Evolutionary conservation across 306 rosid genomes (phyloP), one percentile per base, ranked within the genome.

Genomic region (Rosa persica): DNA sequence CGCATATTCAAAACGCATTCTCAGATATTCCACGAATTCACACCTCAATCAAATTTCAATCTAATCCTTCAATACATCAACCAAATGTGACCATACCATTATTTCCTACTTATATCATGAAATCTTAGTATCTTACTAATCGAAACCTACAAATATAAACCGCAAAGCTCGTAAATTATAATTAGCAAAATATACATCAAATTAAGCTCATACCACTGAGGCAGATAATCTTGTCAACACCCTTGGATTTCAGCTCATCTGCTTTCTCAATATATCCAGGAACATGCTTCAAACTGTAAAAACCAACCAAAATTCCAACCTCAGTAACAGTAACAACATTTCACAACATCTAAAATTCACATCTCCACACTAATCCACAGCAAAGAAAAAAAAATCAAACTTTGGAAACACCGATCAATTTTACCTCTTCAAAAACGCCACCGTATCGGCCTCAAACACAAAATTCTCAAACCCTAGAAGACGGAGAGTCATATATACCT

Each of bases 251-350:
- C 36, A 93, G 79, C 80, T 88, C 93, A 44, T 85, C 96, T 10
- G 89, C 85, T 80, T 80, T 93, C 84, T 93, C 96, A 79, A 93
- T 70, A 81, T 87, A 93, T 38, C 98, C 92, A 5, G 97, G 97
- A 2, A 92, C 93, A 81, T 93, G 98, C 90, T 93, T 92, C 89
- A 84, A 40, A 84, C 98, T 90, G 89, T 67, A 34, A 27, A 36
- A 46, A 65, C 57, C 34, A 34, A 19, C 0, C 22, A 75, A 16
- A 67, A 62, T 16, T 30, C 22, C 27, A 7, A 49, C n/a, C 13
- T n/a, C 70, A 34, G 40, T 27, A 39, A 22, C 9, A 61, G 9
- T 6, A 58, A 22, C 0, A 57, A 22, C 0, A 12, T 60, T 51
- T 51, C 55, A 51, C 66, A 38, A 11, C 4, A 60, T 23, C 22